Evolutionary conservation across 306 rosid genomes (phyloP), one percentile per base, ranked within the genome.

Genomic region (Vachellia pachyceras): DNA sequence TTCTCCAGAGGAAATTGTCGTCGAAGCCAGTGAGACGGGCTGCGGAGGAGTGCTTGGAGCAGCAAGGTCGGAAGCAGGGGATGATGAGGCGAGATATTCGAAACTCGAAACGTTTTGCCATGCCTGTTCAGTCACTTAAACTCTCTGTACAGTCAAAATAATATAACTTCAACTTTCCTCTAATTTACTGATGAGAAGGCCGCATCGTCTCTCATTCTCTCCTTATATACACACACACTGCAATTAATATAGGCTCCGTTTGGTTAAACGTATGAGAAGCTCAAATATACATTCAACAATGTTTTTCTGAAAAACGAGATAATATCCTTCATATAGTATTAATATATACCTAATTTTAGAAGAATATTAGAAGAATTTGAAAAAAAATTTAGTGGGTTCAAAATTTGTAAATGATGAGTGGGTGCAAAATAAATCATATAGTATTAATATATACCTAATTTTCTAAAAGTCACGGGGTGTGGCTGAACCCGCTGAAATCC

Each of bases 31-130:
- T 83, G 80, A 79, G 80, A 9, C 3, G 35, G 65, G n/a, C n/a
- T n/a, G 36, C 23, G 65, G 65, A 23, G 13, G 87, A 68, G 50
- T 86, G 79, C 18, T 66, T 78, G 61, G 90, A 83, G 69, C 92
- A 78, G 80, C 86, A 87, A 6, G 91, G 81, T 6, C 83, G 86
- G 86, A 90, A 85, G 10, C 87, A 90, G 0, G 87, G 72, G 46
- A 85, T 79, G 40, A 89, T 81, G 40, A 89, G 84, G 35, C 84
- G 78, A 50, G 85, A 87, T 65, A 90, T 68, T 54, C 90, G 80
- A 47, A 89, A 79, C 69, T 71, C 86, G 85, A 90, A 83, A 45
- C 88, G 86, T 45, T 82, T 88, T 6, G 72, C 86, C 92, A 89
- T 91, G 44, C n/a, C n/a, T n/a, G n/a, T 77, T 5, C 10, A 25